Conservation (phyloP, 73 alveolate species). For the Uronychia binucleata region DNA sequence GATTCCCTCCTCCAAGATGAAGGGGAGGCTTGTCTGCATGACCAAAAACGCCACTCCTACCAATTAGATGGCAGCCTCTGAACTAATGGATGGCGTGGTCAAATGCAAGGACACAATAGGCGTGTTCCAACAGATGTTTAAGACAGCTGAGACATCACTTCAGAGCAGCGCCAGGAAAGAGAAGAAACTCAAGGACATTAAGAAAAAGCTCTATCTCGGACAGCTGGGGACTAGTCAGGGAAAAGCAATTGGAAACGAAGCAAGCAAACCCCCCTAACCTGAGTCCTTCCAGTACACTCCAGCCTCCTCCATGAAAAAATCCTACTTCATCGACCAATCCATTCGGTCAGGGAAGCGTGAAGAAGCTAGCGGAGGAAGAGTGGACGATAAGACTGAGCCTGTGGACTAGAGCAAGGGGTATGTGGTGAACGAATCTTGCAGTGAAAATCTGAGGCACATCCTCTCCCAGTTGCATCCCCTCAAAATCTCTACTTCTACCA, state of each 20-base stretch:
- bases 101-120: too few relatives aligned
- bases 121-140: too few relatives aligned
- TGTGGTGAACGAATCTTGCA: neutral
- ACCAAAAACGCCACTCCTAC: too few relatives aligned
- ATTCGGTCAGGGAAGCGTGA: neutral
- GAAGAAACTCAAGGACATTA: neutral
- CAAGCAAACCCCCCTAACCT: neutral
- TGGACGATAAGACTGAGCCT: too few relatives aligned
- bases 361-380: too few relatives aligned
- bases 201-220: neutral
- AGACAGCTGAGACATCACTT: neutral
- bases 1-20: too few relatives aligned
- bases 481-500: neutral
- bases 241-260: neutral
- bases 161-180: neutral
- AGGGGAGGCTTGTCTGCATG: too few relatives aligned
- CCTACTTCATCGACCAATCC: neutral
- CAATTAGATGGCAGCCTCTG: too few relatives aligned
- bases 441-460: neutral
- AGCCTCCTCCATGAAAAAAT: neutral
- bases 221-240: neutral
- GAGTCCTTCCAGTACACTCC: neutral
- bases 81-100: too few relatives aligned
- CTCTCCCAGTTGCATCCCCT: neutral
- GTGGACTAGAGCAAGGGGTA: too few relatives aligned